These are phyloP conservation scores for Chalaropsis ovoidea DNA, from an alignment of 2,329 filamentous ascomycete species.

Conservation along the genomic window DNA sequence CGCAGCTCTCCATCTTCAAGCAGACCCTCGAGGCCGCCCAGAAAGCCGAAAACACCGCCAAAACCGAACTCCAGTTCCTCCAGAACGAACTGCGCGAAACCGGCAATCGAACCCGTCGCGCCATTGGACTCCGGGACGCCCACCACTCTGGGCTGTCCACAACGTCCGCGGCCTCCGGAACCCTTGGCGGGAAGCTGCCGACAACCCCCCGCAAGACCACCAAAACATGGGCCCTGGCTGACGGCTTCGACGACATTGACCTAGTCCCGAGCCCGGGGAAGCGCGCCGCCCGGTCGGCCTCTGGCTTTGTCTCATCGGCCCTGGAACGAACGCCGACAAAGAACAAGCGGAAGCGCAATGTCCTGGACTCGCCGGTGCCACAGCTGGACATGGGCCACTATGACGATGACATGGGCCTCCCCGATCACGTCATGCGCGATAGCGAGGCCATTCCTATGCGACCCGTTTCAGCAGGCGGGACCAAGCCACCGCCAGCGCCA, in stretches of 20 bases:
- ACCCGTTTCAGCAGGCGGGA: not conserved
- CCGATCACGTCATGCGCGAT: not conserved
- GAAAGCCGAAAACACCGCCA: conserved; percentile 51
- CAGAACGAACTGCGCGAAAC: conserved; percentile 58
- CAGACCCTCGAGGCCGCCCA: conserved; percentile 39
- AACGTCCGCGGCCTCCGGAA: not conserved
- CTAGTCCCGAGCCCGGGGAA: conserved; percentile 46
- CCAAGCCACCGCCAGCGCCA: not conserved
- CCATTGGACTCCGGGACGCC: conserved; percentile 34
- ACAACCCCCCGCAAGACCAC: conserved; percentile 52
- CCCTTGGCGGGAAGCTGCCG: conserved; percentile 29
- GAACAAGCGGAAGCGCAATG: conserved; percentile 58
- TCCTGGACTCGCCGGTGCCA: conserved; percentile 47
- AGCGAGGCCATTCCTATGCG: not conserved
- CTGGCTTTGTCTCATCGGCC: not conserved
- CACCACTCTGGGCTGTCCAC: not conserved
- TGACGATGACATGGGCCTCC: not conserved
- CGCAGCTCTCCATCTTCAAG: conserved; percentile 46
- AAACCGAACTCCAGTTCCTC: conserved; percentile 55
- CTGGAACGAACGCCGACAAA: conserved; percentile 49
- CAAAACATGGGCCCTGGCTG: conserved; percentile 51
- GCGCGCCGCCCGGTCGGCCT: conserved; percentile 27
- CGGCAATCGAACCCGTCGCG: conserved; percentile 30
- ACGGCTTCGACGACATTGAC: conserved; percentile 66
- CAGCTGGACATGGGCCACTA: conserved; percentile 43